Conservation (phyloP, 768 basidiomycete species). For the Phylloporus arenicola region DNA sequence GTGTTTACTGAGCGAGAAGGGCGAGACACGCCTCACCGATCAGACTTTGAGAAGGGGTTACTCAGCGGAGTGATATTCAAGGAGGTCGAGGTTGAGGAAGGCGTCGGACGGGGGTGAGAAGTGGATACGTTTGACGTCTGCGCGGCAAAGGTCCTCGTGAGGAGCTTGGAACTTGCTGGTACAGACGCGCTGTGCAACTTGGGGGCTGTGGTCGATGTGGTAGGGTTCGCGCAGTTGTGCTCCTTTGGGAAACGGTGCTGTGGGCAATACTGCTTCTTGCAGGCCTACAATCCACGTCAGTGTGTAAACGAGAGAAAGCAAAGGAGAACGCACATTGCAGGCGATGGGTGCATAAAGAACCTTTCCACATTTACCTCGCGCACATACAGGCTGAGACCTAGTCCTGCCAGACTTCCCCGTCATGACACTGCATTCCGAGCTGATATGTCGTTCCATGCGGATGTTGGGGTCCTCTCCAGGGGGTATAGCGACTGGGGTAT, state of each 20-base stretch:
- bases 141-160: not conserved
- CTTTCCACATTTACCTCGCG: constrained; percentile 61
- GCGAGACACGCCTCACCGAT: constrained; percentile 53
- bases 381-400: constrained; percentile 53
- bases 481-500: constrained; percentile 66
- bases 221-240: constrained; percentile 47
- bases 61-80: constrained; percentile 17
- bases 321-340: constrained; percentile 55
- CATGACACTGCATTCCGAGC: constrained; percentile 59
- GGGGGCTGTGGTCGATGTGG: constrained; percentile 10
- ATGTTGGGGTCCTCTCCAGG: constrained; percentile 76
- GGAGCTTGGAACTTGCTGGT: constrained; percentile 4
- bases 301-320: not conserved
- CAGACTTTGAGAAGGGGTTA: constrained; percentile 43
- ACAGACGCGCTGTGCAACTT: constrained; percentile 6
- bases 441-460: constrained; percentile 74
- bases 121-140: constrained; percentile 7
- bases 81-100: constrained; percentile 7
- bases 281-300: constrained; percentile 44
- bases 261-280: constrained; percentile 67
- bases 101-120: not conserved
- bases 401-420: constrained; percentile 51
- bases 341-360: constrained; percentile 66
- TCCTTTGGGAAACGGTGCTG: constrained; percentile 74
- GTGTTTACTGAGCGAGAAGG: constrained; percentile 41